Conservation (phyloP, 805 yeast genomes). For the Zygoascus ofunaensis region DNA sequence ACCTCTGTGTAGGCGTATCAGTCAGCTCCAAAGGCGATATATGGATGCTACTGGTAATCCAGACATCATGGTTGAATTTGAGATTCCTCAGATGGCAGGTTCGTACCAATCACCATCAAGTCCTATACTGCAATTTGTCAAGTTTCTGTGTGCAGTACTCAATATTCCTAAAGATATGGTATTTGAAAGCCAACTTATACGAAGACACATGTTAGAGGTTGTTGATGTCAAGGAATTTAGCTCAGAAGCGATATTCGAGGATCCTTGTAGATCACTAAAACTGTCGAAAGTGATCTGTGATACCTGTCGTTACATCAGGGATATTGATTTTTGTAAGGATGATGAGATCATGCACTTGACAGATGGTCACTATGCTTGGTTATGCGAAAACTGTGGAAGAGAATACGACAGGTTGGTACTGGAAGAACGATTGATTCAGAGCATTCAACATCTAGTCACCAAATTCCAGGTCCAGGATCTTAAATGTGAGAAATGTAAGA, state of each 20-base stretch:
- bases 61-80: slow-evolving; percentile 53
- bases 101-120: slow-evolving; percentile 48
- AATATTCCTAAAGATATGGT: slow-evolving; percentile 53
- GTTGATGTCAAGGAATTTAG: slow-evolving; percentile 83
- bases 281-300: slow-evolving; percentile 68
- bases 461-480: slow-evolving; percentile 70
- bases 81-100: slow-evolving; percentile 72
- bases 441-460: slow-evolving; percentile 47
- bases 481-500: slow-evolving; percentile 68
- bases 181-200: slow-evolving; percentile 63
- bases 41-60: slow-evolving; percentile 57
- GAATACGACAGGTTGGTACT: slow-evolving; percentile 56
- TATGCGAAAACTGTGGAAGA: slow-evolving; percentile 57
- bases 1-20: slow-evolving; percentile 58
- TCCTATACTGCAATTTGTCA: slow-evolving; percentile 75
- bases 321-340: slow-evolving; percentile 75
- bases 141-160: slow-evolving; percentile 63
- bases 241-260: slow-evolving; percentile 56
- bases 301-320: slow-evolving; percentile 64
- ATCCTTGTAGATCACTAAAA: slow-evolving; percentile 65
- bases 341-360: slow-evolving; percentile 30
- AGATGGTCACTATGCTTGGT: slow-evolving; percentile 33
- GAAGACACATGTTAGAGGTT: slow-evolving; percentile 62
- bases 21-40: slow-evolving; percentile 58
- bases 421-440: slow-evolving; percentile 71